Percentiles rank a stretch among this genome's conserved stretches.
phyloP scores from a whole-genome alignment of 306 rosid species.

The Acacia crassicarpa region DNA sequence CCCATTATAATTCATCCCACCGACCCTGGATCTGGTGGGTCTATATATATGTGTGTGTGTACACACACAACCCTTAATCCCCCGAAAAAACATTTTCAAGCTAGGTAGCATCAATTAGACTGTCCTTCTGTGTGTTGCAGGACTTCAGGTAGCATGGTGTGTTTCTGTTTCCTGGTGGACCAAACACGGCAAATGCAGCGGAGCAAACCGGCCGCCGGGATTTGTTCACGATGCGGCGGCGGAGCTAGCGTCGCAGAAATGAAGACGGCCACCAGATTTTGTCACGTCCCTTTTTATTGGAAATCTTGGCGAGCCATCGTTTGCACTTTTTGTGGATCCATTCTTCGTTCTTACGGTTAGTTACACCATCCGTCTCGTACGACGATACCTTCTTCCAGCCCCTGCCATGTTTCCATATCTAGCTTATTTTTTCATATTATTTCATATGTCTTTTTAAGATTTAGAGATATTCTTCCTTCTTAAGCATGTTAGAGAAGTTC shows the following conservation, averaged over 20 bases:
- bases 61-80: not conserved
- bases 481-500: not conserved
- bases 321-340: slow-evolving; percentile 82
- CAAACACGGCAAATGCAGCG: slow-evolving; percentile 58
- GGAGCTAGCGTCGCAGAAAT: slow-evolving; percentile 90
- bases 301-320: slow-evolving; percentile 74
- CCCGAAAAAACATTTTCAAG: not conserved
- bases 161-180: slow-evolving; percentile 81
- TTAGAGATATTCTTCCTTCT: not conserved
- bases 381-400: not conserved
- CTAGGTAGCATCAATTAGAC: not conserved
- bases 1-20: too few species aligned
- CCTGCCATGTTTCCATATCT: not conserved
- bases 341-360: slow-evolving; percentile 53
- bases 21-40: not conserved
- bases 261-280: slow-evolving; percentile 84
- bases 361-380: not conserved
- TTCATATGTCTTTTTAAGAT: not conserved
- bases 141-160: slow-evolving; percentile 50
- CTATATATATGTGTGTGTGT: not conserved
- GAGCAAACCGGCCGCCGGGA: slow-evolving; percentile 91
- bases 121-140: not conserved
- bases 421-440: not conserved
- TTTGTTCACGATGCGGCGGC: slow-evolving; percentile 83
- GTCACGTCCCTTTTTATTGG: slow-evolving; percentile 80